phyloP scores from a whole-genome alignment of 805 yeast genomes.

The Metschnikowia lochheadii region DNA sequence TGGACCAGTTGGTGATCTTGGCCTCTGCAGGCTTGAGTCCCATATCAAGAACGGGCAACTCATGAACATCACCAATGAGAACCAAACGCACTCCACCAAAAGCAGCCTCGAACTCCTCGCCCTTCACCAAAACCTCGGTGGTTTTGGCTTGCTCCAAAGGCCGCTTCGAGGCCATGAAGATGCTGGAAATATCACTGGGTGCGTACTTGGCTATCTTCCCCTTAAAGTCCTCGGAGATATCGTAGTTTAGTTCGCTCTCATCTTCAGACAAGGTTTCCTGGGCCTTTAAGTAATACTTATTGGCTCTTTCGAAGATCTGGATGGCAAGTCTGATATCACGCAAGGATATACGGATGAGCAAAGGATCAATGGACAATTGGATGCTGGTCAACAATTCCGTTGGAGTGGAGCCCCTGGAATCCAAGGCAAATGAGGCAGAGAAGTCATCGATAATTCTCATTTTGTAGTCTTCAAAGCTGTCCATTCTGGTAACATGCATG shows the following conservation, averaged over 20 bases:
- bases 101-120: conserved; percentile 63
- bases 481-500: conserved; percentile 79
- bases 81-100: conserved; percentile 78
- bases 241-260: conserved; percentile 26
- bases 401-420: conserved; percentile 60
- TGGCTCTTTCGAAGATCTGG: conserved; percentile 67
- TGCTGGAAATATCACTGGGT: conserved; percentile 56
- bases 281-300: conserved; percentile 42
- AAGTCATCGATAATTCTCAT: conserved; percentile 85
- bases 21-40: conserved; percentile 65
- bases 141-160: conserved; percentile 1
- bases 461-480: conserved; percentile 53
- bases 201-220: conserved; percentile 60
- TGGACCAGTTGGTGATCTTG: conserved; percentile 78
- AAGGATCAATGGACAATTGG: conserved; percentile 71
- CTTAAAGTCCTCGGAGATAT: conserved; percentile 62
- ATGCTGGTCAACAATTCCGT: conserved; percentile 58
- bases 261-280: conserved; percentile 10
- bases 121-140: conserved; percentile 46
- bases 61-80: conserved; percentile 86
- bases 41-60: conserved; percentile 81
- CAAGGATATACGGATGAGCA: conserved; percentile 75
- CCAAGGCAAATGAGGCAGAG: conserved; percentile 70
- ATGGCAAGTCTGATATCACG: conserved; percentile 83
- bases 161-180: conserved; percentile 32